Percentiles rank a stretch among this genome's conserved stretches.
phyloP scores from a whole-genome alignment of 305 asterid genomes.

The Fraxinus sp. region DNA sequence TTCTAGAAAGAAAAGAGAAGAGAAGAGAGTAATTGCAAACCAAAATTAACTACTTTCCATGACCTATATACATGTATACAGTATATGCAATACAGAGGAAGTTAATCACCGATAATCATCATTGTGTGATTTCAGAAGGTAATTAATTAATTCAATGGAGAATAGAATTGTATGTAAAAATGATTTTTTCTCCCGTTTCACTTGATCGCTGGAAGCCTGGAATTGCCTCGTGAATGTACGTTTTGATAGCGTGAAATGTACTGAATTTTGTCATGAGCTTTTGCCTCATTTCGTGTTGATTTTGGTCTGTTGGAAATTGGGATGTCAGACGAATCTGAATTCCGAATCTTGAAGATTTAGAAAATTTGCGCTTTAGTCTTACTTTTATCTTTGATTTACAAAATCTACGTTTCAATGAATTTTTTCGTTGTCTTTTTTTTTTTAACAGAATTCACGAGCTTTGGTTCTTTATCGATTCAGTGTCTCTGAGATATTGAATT shows the following conservation, averaged over 20 bases:
- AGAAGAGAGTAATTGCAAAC: conserved; percentile 45
- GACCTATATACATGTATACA: conserved; percentile 1
- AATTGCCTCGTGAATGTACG: conserved; percentile 27
- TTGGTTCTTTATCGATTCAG: conserved; percentile 37
- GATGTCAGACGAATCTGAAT: conserved; percentile 25
- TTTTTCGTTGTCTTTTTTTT: background rate
- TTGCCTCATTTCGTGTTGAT: conserved; percentile 23
- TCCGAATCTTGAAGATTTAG: conserved; percentile 35
- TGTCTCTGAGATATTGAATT: conserved; percentile 23
- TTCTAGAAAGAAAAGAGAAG: conserved; percentile 37
- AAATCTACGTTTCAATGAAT: conserved; percentile 10
- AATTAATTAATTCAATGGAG: background rate
- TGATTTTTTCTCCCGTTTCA: conserved; percentile 11
- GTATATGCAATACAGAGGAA: conserved; percentile 11
- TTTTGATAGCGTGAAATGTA: conserved; percentile 24
- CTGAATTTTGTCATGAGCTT: conserved; percentile 25
- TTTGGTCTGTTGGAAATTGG: conserved; percentile 23
- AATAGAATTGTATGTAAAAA: conserved; percentile 16
- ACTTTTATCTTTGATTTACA: conserved; percentile 14
- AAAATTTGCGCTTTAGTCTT: conserved; percentile 28
- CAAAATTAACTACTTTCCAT: conserved; percentile 28
- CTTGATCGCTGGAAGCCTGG: conserved; percentile 11
- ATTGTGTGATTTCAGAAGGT: conserved; percentile 22
- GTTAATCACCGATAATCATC: conserved; percentile 33
- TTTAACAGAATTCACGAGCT: conserved; percentile 6